These are phyloP conservation scores for Hypomyces rosellus DNA, from an alignment of 2,329 filamentous ascomycete species.

Conservation along the genomic window DNA sequence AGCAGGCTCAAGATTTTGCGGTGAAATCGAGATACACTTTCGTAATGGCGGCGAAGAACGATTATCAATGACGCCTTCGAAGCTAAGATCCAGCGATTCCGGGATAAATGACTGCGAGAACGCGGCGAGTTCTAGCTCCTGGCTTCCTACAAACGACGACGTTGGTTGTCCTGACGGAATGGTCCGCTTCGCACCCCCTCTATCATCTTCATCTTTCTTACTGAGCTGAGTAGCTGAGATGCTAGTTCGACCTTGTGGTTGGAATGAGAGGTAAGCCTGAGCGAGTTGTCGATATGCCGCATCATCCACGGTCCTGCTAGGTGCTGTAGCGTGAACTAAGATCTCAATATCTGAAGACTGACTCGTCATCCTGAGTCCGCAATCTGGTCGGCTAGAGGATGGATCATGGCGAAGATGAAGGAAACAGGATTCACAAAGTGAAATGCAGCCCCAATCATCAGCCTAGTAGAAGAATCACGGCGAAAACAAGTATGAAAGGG, in stretches of 20 bases:
- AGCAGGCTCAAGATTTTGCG: not conserved
- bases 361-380: conserved; percentile 2
- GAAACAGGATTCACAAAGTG: too few relatives aligned
- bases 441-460: too few relatives aligned
- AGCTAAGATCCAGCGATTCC: conserved; percentile 38
- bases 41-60: conserved; percentile 27
- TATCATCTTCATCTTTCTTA: not conserved
- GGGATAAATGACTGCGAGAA: conserved; percentile 20
- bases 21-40: not conserved
- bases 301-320: conserved; percentile 43
- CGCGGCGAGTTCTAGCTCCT: conserved; percentile 10
- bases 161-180: not conserved
- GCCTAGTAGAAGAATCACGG: too few relatives aligned
- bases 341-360: conserved; percentile 40
- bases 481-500: too few relatives aligned
- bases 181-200: not conserved
- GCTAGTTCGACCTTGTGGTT: conserved; percentile 18
- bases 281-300: conserved; percentile 43
- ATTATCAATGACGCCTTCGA: conserved; percentile 40
- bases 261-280: conserved; percentile 44
- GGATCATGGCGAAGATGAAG: not conserved
- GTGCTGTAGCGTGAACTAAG: conserved; percentile 49
- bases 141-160: conserved; percentile 11
- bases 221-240: not conserved
- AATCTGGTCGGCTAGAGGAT: not conserved